phyloP scores from a whole-genome alignment of 495 filamentous ascomycete genomes.

The Aspergillus biplanus region DNA sequence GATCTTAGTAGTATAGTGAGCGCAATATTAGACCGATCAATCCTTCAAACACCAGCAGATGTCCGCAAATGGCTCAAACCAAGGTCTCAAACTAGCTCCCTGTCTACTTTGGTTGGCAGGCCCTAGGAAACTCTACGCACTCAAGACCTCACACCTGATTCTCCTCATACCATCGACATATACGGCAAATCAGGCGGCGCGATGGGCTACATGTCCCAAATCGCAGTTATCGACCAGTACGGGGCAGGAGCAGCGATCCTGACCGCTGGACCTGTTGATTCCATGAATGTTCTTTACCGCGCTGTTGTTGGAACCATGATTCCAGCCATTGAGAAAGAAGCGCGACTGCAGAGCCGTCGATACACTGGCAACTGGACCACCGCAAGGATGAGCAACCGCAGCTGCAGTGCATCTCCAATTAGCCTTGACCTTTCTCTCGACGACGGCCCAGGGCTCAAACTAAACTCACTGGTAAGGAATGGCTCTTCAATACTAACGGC shows the following conservation, averaged over 20 bases:
- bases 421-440: conserved; percentile 7
- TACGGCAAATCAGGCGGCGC: conserved; percentile 24
- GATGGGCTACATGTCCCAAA: conserved; percentile 21
- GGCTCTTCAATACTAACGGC: conserved; percentile 13
- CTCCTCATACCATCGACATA: conserved; percentile 23
- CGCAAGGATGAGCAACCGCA: background rate
- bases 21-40: conserved; percentile 13
- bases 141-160: conserved; percentile 14
- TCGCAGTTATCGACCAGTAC: conserved; percentile 22
- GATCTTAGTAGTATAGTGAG: conserved; percentile 20
- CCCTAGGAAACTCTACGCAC: conserved; percentile 24
- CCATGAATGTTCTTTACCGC: conserved; percentile 22
- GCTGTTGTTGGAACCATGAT: conserved; percentile 16
- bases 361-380: conserved; percentile 13
- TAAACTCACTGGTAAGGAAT: conserved; percentile 11
- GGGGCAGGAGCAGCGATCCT: conserved; percentile 17
- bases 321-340: conserved; percentile 19
- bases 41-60: conserved; percentile 5
- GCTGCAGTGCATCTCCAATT: background rate
- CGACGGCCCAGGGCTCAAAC: conserved; percentile 16
- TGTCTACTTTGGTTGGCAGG: conserved; percentile 17
- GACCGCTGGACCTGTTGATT: conserved; percentile 19
- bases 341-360: conserved; percentile 4
- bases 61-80: conserved; percentile 27
- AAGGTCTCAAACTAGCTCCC: conserved; percentile 19